phyloP scores from a whole-genome alignment of 768 basidiomycete species.

The Crepidotus variabilis region DNA sequence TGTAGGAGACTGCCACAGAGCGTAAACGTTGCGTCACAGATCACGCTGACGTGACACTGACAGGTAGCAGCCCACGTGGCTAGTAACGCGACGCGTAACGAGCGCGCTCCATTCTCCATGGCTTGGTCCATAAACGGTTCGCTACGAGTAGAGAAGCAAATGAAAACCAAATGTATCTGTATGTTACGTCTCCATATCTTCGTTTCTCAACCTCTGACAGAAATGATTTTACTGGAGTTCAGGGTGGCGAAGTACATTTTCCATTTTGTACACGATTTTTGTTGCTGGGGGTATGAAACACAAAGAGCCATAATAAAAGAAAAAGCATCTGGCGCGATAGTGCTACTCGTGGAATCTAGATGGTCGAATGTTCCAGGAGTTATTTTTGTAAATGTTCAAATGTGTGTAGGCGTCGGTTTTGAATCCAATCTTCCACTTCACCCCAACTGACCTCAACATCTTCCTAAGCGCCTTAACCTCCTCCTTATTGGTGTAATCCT shows the following conservation, averaged over 20 bases:
- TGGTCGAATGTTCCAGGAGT: slow-evolving; percentile 31
- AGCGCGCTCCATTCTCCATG: neutral
- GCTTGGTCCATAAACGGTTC: neutral
- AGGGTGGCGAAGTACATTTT: too few species aligned
- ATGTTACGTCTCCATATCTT: too few species aligned
- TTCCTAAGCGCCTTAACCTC: slow-evolving; percentile 29
- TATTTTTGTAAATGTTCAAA: slow-evolving; percentile 33
- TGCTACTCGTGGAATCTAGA: slow-evolving; percentile 23
- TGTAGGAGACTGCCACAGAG: neutral
- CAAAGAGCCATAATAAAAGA: neutral
- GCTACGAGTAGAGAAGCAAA: too few species aligned
- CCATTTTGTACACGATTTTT: too few species aligned
- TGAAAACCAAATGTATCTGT: too few species aligned
- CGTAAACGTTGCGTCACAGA: neutral
- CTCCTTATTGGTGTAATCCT: slow-evolving; percentile 23
- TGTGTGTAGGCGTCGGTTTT: slow-evolving; percentile 37
- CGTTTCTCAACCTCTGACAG: too few species aligned
- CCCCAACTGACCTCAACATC: slow-evolving; percentile 27
- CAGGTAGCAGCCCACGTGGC: neutral
- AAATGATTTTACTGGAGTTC: too few species aligned
- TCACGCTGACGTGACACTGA: neutral
- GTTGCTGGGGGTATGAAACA: too few species aligned
- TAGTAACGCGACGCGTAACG: neutral
- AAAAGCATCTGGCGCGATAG: neutral
- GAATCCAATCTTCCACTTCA: slow-evolving; percentile 34